These are phyloP conservation scores for Rossbeevera mucosa DNA, from an alignment of 768 basidiomycete genomes.

Conservation along the genomic window DNA sequence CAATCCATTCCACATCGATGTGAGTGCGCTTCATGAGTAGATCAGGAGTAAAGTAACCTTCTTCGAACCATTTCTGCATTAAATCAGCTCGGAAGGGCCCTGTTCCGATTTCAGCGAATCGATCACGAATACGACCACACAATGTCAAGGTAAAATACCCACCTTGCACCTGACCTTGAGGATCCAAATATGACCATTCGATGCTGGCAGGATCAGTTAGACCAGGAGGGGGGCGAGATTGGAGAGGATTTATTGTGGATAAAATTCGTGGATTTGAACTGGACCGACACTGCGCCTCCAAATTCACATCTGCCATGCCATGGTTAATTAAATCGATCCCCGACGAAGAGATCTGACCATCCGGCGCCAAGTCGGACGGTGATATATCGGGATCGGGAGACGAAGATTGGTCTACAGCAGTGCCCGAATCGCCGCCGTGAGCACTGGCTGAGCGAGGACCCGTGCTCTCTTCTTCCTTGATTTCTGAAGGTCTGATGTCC, in stretches of 20 bases:
- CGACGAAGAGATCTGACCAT: constrained; percentile 10
- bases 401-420: constrained; percentile 7
- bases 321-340: constrained; percentile 8
- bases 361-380: constrained; percentile 1
- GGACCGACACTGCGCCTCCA: constrained; percentile 10
- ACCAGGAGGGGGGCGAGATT: constrained; percentile 41
- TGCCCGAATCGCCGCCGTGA: constrained; percentile 6
- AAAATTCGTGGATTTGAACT: constrained; percentile 3
- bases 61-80: constrained; percentile 95
- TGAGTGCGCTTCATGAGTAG: constrained; percentile 81
- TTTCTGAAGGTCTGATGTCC: constrained; percentile 42
- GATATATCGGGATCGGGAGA: constrained; percentile 11
- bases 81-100: constrained; percentile 84
- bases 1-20: constrained; percentile 62
- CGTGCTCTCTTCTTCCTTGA: constrained; percentile 52
- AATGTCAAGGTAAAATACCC: constrained; percentile 9
- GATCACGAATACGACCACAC: background rate
- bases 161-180: constrained; percentile 91
- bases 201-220: constrained; percentile 53
- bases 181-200: constrained; percentile 92
- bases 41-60: constrained; percentile 81
- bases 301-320: constrained; percentile 14
- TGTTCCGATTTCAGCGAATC: constrained; percentile 28
- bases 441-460: constrained; percentile 4
- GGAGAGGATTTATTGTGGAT: constrained; percentile 12